A percentile compares a stretch with the other conserved stretches of the same genome.
Evolutionary conservation across 208 protist species (phyloP).

Genomic region (Trypanosoma vivax): DNA sequence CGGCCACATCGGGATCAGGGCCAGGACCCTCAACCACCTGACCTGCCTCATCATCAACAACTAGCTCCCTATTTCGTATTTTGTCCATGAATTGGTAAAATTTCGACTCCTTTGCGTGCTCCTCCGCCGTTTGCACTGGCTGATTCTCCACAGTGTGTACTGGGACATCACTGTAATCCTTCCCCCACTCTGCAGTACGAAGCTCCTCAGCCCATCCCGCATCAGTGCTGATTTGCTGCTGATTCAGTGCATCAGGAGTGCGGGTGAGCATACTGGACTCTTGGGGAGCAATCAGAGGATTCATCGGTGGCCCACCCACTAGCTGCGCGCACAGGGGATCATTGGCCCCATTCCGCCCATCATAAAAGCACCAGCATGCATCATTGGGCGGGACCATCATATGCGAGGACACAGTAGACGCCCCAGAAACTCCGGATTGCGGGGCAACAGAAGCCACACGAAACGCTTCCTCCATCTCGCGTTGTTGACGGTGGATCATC

Average conservation of each 20-base stretch:
- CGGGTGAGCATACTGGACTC: no score
- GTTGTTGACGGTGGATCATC: conserved; percentile 37
- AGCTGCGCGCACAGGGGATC: conserved; percentile 10
- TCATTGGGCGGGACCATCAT: conserved; percentile 32
- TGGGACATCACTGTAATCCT: conserved; percentile 67
- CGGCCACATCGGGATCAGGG: conserved; percentile 36
- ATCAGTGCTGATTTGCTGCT: conserved; percentile 9
- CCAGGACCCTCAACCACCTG: conserved; percentile 65
- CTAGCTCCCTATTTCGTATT: conserved; percentile 54
- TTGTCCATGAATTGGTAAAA: conserved; percentile 84
- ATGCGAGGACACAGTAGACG: conserved; percentile 16
- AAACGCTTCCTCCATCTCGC: conserved; percentile 66
- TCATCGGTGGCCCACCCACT: no score
- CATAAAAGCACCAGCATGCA: conserved; percentile 23
- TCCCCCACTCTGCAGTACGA: conserved; percentile 53
- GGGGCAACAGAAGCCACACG: conserved; percentile 12
- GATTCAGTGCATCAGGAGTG: conserved; percentile 12
- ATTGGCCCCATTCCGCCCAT: conserved; percentile 6
- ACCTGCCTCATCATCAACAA: conserved; percentile 78
- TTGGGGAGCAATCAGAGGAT: no score
- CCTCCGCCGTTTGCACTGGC: conserved; percentile 40
- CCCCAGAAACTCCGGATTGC: neutral
- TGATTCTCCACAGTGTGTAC: conserved; percentile 44
- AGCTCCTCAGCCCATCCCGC: conserved; percentile 57
- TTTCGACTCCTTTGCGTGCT: conserved; percentile 51